Conservation (phyloP, 441 rosid genomes). For the Isatis lusitanica region DNA sequence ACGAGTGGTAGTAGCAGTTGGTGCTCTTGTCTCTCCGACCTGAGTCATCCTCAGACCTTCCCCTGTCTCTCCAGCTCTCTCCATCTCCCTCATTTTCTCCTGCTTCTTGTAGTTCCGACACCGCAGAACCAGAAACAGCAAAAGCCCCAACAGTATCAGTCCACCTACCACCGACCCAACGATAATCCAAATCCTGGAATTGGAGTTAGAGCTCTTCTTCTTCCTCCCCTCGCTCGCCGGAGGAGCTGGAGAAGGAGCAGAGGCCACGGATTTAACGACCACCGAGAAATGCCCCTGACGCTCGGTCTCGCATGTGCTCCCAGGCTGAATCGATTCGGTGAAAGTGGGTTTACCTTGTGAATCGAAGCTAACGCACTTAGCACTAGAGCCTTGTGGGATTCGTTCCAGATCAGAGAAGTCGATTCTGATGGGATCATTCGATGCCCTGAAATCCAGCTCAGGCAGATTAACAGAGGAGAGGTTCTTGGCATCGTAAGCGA, state of each 20-base stretch:
- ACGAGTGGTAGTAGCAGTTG: conserved; percentile 75
- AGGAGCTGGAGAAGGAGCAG: conserved; percentile 48
- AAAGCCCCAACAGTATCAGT: conserved; percentile 49
- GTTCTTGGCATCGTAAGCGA: conserved; percentile 74
- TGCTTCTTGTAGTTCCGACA: conserved; percentile 56
- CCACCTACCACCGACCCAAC: conserved; percentile 83
- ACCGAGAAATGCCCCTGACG: conserved; percentile 89
- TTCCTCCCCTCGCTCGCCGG: conserved; percentile 25
- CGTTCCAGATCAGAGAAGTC: conserved; percentile 54
- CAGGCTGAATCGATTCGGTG: conserved; percentile 49
- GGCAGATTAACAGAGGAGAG: conserved; percentile 60
- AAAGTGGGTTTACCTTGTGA: conserved; percentile 55
- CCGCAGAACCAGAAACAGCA: conserved; percentile 53
- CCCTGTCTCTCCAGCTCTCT: conserved; percentile 87
- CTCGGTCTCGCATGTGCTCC: conserved; percentile 54
- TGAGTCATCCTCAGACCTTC: conserved; percentile 74
- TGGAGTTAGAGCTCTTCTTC: conserved; percentile 32
- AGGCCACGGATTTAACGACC: conserved; percentile 62
- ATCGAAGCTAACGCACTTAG: conserved; percentile 76
- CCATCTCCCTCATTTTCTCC: conserved; percentile 76
- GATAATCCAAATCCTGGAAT: conserved; percentile 62
- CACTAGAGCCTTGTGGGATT: conserved; percentile 55
- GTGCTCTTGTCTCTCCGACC: conserved; percentile 75
- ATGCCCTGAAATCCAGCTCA: conserved; percentile 43
- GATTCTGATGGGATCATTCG: conserved; percentile 55